Percentiles rank a stretch among this genome's conserved stretches.
phyloP scores from a whole-genome alignment of 495 filamentous ascomycete species.

The Jackrogersella multiformis region DNA sequence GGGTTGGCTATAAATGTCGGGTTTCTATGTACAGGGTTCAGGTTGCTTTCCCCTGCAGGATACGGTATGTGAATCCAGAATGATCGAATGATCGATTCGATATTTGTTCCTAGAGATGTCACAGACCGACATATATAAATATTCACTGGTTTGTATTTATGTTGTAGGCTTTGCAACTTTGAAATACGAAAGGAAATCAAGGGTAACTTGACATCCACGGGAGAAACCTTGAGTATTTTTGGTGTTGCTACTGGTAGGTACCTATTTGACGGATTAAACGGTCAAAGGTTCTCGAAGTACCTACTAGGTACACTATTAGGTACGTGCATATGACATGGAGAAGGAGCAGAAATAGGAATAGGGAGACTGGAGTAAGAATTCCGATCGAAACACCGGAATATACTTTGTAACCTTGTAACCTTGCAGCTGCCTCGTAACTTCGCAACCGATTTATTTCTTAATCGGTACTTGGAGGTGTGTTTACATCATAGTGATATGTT shows the following conservation, averaged over 20 bases:
- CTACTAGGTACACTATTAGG: constrained; percentile 5
- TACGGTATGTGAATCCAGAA: constrained; percentile 13
- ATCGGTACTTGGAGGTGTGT: too few relatives aligned
- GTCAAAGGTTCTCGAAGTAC: constrained; percentile 21
- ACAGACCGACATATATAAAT: constrained; percentile 3
- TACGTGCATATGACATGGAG: constrained; percentile 6
- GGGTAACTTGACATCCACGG: constrained; percentile 17
- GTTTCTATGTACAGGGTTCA: constrained; percentile 29
- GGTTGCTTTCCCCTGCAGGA: constrained; percentile 29
- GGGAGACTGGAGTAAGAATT: constrained; percentile 2
- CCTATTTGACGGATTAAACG: constrained; percentile 22
- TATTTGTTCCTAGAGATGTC: constrained; percentile 14
- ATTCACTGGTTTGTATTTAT: neutral
- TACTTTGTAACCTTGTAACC: too few relatives aligned
- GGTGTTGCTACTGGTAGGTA: neutral
- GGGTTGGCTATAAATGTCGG: constrained; percentile 32
- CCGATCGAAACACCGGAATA: constrained; percentile 13
- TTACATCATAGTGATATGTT: neutral
- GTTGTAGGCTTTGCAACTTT: too few relatives aligned
- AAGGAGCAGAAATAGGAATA: constrained; percentile 3
- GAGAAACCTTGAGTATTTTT: constrained; percentile 33
- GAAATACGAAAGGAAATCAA: neutral
- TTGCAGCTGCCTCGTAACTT: too few relatives aligned
- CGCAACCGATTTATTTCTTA: neutral
- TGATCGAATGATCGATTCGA: constrained; percentile 13